Percentiles rank a stretch among this genome's conserved stretches.
phyloP scores from a whole-genome alignment of 2,329 filamentous ascomycete genomes.

The Bipolaris victoriae region DNA sequence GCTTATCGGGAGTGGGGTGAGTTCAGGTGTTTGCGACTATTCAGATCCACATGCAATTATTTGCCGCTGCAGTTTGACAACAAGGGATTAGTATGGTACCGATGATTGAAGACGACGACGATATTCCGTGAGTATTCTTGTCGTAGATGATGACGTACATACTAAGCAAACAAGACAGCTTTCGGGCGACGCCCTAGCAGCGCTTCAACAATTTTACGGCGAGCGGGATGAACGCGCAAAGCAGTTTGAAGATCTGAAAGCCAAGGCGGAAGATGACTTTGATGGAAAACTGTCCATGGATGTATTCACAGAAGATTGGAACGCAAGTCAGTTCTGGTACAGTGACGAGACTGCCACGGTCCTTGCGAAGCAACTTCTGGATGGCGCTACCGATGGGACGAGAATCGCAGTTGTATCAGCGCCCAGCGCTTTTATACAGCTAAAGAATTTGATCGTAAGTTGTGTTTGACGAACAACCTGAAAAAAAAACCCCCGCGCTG shows the following conservation, averaged over 20 bases:
- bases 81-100: conserved; percentile 27
- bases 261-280: conserved; percentile 63
- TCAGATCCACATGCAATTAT: conserved; percentile 22
- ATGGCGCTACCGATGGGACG: conserved; percentile 62
- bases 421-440: conserved; percentile 76
- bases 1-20: conserved; percentile 36
- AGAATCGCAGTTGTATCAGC: conserved; percentile 74
- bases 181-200: conserved; percentile 68
- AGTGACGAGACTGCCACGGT: conserved; percentile 71
- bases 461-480: too few relatives aligned
- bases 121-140: conserved; percentile 40
- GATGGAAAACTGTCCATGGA: conserved; percentile 65
- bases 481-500: too few relatives aligned
- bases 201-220: conserved; percentile 74
- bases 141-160: not conserved
- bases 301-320: conserved; percentile 80
- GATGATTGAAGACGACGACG: conserved; percentile 41
- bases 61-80: not conserved
- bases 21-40: conserved; percentile 28
- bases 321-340: conserved; percentile 85
- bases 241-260: conserved; percentile 71
- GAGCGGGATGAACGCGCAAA: conserved; percentile 72
- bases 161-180: conserved; percentile 60
- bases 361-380: conserved; percentile 69
- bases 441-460: conserved; percentile 72